Conservation (phyloP, 1,139 yeast genomes). For the Lodderomyces orthopsilosis region DNA sequence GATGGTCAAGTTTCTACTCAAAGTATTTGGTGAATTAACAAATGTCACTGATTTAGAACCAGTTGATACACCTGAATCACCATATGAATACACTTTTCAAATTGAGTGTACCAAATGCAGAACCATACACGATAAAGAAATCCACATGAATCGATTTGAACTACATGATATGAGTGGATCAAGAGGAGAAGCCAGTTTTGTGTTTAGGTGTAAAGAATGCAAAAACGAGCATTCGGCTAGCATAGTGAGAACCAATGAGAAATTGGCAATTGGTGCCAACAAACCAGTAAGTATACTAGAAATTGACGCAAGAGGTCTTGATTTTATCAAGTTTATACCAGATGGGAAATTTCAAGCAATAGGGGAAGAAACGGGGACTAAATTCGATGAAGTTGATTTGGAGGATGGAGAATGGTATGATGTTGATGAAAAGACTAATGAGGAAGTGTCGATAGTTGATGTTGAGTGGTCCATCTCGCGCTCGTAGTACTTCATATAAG, state of each 20-base stretch:
- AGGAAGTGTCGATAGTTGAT: conserved; percentile 80
- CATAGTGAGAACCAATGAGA: conserved; percentile 33
- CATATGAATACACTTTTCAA: conserved; percentile 73
- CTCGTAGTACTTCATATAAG: too few relatives aligned
- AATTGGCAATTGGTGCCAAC: conserved; percentile 23
- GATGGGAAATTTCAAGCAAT: conserved; percentile 64
- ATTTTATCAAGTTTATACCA: conserved; percentile 65
- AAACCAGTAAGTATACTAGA: conserved; percentile 50
- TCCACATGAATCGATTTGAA: conserved; percentile 65
- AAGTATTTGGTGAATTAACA: conserved; percentile 56
- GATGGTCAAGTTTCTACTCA: conserved; percentile 48
- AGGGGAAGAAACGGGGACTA: conserved; percentile 51
- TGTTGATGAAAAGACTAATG: conserved; percentile 81
- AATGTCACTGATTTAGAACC: conserved; percentile 68
- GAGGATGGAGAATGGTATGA: conserved; percentile 92
- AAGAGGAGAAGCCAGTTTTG: conserved; percentile 81
- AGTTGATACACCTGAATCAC: conserved; percentile 54
- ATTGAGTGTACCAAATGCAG: conserved; percentile 79
- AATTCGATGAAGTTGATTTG: conserved; percentile 64
- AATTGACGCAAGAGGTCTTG: conserved; percentile 85
- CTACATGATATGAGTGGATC: conserved; percentile 64
- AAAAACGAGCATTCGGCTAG: conserved; percentile 42
- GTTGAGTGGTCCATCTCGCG: conserved; percentile 47
- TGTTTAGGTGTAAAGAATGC: conserved; percentile 73
- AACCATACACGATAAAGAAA: conserved; percentile 71